Conservation (phyloP, 2,329 filamentous ascomycete genomes). For the Xylaria hypoxylon region DNA sequence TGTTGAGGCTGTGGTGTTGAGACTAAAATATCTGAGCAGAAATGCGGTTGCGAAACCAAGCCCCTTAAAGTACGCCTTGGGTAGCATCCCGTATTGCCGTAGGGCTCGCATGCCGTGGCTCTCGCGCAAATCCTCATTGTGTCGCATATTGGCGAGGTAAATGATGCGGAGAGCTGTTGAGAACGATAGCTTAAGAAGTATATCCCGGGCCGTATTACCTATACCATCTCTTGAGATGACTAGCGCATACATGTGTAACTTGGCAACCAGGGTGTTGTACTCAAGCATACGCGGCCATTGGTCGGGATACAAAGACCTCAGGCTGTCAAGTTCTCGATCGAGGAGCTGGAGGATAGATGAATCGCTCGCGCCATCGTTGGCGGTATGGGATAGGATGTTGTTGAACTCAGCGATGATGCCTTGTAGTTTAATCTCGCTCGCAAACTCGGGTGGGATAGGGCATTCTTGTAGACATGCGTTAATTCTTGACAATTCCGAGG, state of each 20-base stretch:
- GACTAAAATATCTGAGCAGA: conserved; percentile 49
- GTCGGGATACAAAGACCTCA: conserved; percentile 44
- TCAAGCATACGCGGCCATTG: conserved; percentile 45
- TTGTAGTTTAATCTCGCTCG: conserved; percentile 45
- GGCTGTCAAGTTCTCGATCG: conserved; percentile 46
- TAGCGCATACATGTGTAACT: conserved; percentile 48
- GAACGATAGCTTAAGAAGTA: conserved; percentile 47
- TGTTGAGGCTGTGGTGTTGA: conserved; percentile 41
- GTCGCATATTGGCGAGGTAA: conserved; percentile 43
- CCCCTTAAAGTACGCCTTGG: conserved; percentile 47
- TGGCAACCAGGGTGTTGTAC: conserved; percentile 44
- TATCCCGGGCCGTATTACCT: conserved; percentile 41
- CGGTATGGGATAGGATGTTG: conserved; percentile 45
- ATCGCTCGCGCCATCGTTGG: conserved; percentile 45
- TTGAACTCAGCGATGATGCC: conserved; percentile 46
- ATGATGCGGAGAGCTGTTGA: conserved; percentile 47
- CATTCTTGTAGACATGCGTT: conserved; percentile 42
- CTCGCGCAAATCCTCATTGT: conserved; percentile 36
- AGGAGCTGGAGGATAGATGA: conserved; percentile 49
- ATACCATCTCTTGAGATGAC: conserved; percentile 44
- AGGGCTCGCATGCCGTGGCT: conserved; percentile 29
- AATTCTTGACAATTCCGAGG: conserved; percentile 46
- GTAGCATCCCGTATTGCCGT: conserved; percentile 40
- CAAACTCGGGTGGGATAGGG: conserved; percentile 44
- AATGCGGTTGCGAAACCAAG: conserved; percentile 50